Conservation (phyloP, 176 grass and related monocot genomes). For the Raddia distichophylla region DNA sequence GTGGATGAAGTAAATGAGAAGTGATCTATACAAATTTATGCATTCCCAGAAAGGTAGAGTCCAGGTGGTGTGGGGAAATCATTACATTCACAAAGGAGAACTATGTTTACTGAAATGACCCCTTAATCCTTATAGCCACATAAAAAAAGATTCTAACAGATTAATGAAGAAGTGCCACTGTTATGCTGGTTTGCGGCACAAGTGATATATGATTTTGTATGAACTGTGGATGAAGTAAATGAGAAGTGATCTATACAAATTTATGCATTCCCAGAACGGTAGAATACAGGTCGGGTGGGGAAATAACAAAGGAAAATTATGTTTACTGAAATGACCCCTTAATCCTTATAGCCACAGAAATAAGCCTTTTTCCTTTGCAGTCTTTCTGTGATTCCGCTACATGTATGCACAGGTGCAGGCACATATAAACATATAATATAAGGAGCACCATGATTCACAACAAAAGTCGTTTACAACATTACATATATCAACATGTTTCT, state of each 20-base stretch:
- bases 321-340: neutral
- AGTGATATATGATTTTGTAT: slow-evolving; percentile 12
- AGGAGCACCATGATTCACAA: neutral
- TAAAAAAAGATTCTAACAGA: neutral
- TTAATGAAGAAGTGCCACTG: slow-evolving; percentile 2
- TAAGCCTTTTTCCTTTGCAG: neutral
- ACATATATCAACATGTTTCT: neutral
- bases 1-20: slow-evolving; percentile 7
- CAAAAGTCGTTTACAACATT: neutral
- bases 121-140: neutral
- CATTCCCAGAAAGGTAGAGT: neutral
- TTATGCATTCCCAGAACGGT: neutral
- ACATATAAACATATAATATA: slow-evolving; percentile 22
- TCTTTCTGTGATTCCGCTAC: neutral
- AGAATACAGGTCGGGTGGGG: neutral
- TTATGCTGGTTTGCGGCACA: neutral
- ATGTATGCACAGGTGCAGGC: neutral
- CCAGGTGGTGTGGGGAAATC: neutral
- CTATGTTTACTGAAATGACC: neutral
- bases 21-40: neutral
- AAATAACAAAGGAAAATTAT: slow-evolving; percentile 3
- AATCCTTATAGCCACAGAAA: neutral
- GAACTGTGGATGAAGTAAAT: slow-evolving; percentile 16
- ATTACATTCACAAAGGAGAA: slow-evolving; percentile 10
- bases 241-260: neutral